Conservation (phyloP, 768 basidiomycete genomes). For the Agrocybe pediades region DNA sequence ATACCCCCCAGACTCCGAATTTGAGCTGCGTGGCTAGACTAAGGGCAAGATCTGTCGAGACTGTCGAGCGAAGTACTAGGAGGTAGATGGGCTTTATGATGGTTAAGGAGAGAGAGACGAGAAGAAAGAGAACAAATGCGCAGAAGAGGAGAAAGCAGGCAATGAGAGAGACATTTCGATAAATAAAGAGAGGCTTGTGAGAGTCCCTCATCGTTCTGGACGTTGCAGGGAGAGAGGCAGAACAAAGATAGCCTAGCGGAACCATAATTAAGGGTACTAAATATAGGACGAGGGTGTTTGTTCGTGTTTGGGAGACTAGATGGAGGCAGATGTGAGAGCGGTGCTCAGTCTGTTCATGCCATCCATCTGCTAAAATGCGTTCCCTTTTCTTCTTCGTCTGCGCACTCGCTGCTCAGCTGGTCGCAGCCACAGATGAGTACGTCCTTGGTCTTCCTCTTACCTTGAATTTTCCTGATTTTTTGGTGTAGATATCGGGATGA, state of each 20-base stretch:
- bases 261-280: not conserved
- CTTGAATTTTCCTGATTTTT: not conserved
- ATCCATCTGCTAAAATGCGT: conserved; percentile 30
- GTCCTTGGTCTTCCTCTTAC: not conserved
- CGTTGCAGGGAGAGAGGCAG: conserved; percentile 42
- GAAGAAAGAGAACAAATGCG: not conserved
- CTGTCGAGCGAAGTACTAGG: not conserved
- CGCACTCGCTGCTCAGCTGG: not conserved
- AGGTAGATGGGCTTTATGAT: not conserved
- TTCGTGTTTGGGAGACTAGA: not conserved
- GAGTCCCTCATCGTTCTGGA: conserved; percentile 65
- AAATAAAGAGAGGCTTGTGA: conserved; percentile 63
- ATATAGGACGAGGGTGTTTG: not conserved
- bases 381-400: not conserved
- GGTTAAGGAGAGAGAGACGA: not conserved
- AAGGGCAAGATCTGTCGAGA: conserved; percentile 18
- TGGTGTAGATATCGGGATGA: conserved; percentile 36
- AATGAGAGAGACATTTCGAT: conserved; percentile 27
- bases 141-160: conserved; percentile 27
- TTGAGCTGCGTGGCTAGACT: conserved; percentile 60
- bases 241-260: not conserved
- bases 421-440: not conserved
- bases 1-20: conserved; percentile 86
- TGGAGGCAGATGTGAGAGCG: not conserved
- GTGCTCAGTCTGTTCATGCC: conserved; percentile 32